Conservation (phyloP, 202 grass and related monocot genomes). For the Saccharum hybrid region DNA sequence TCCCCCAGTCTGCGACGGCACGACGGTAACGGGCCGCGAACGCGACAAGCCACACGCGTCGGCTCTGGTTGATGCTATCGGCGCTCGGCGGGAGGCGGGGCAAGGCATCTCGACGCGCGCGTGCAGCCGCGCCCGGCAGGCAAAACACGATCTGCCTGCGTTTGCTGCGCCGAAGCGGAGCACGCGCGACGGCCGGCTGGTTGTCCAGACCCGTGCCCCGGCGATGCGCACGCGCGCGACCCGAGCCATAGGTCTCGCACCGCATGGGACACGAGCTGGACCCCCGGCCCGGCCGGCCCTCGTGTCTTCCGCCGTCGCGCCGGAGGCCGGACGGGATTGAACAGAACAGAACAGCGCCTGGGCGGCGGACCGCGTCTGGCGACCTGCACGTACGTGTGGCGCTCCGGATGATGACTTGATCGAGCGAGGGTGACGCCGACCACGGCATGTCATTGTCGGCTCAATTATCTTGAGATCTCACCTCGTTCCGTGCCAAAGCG, state of each 20-base stretch:
- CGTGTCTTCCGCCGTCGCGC: background rate
- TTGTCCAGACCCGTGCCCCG: background rate
- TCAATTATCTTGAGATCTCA: background rate
- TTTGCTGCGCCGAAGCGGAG: background rate
- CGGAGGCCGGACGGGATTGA: background rate
- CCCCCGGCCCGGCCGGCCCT: background rate
- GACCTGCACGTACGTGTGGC: background rate
- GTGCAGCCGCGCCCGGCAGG: no score
- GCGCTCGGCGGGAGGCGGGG: no score
- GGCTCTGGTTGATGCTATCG: background rate
- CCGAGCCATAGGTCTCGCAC: background rate
- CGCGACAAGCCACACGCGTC: background rate
- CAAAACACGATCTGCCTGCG: background rate
- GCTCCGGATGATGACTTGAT: background rate
- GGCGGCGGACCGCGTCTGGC: background rate
- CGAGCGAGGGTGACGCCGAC: constrained; percentile 12
- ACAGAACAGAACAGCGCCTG: background rate
- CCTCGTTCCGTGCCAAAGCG: background rate
- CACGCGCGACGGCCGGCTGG: background rate
- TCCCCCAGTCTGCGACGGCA: no score
- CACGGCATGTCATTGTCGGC: constrained; percentile 21
- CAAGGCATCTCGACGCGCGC: background rate
- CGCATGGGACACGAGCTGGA: background rate
- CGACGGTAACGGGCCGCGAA: background rate
- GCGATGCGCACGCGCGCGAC: background rate